Percentiles rank a stretch among this genome's conserved stretches.
phyloP scores from a whole-genome alignment of 1,139 yeast species.

The Pichia sp. region DNA sequence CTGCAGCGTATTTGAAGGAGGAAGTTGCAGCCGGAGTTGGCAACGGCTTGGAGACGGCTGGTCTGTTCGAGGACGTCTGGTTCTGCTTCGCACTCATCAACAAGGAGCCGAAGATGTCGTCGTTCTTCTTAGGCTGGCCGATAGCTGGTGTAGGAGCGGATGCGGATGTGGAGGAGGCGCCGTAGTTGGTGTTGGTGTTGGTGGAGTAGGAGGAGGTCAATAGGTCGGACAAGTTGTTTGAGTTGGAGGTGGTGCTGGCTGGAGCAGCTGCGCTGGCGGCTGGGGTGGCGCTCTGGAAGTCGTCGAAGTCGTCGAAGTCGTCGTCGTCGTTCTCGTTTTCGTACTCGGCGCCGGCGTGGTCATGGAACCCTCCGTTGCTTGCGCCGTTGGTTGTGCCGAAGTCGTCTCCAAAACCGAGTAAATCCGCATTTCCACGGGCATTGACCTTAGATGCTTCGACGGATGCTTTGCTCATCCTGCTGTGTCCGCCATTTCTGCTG shows the following conservation, averaged over 20 bases:
- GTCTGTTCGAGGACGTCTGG: constrained; percentile 8
- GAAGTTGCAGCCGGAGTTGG: background rate
- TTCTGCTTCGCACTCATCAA: constrained; percentile 14
- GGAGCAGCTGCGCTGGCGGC: constrained; percentile 21
- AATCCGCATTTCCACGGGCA: constrained; percentile 41
- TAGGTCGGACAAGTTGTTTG: constrained; percentile 32
- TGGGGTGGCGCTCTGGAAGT: constrained; percentile 61
- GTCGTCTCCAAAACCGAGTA: constrained; percentile 40
- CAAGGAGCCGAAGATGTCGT: constrained; percentile 35
- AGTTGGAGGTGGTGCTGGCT: constrained; percentile 17
- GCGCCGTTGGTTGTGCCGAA: constrained; percentile 14
- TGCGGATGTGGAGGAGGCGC: background rate
- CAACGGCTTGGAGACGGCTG: constrained; percentile 15
- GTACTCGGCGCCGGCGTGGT: constrained; percentile 22
- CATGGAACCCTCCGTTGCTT: background rate
- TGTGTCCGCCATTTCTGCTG: background rate
- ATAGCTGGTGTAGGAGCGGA: constrained; percentile 29
- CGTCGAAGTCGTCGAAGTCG: constrained; percentile 89
- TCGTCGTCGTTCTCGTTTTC: constrained; percentile 36
- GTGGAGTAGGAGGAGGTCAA: constrained; percentile 25
- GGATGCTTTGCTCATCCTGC: constrained; percentile 36
- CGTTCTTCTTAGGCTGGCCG: constrained; percentile 35
- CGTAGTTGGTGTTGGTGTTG: background rate
- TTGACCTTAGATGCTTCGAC: constrained; percentile 42
- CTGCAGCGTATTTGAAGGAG: constrained; percentile 4